Base-by-base conservation (phyloP, 2,329 filamentous ascomycete species). In the Albifimbria verrucaria region DNA sequence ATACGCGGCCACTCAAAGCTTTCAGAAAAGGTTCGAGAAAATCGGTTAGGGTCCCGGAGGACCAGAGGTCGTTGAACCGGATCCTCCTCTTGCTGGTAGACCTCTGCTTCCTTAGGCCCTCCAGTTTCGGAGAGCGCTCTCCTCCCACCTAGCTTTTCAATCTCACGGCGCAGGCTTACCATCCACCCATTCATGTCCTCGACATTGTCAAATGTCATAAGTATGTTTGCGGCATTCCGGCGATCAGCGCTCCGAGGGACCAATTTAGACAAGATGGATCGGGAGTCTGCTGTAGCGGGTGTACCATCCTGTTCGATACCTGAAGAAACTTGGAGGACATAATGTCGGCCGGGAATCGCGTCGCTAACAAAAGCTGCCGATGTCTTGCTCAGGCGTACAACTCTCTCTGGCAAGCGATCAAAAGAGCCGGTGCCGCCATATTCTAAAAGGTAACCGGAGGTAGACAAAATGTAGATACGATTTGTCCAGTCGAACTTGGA, bases 341-440 rank as follows among this genome's bases (percentile, higher is more conserved):
- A 92, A 62, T 92, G 89, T 55, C 83, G 84, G 6, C 90, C 90
- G 3, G 89, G 88, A 52, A 93, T 90, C 15, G 88, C 77, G 65
- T 94, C 90, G 59, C 85, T 91, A 2, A 87, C 90, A 67, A 91
- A 93, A 5, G 88, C 90, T 11, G 88, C 89, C 3, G 89, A 92
- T 47, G 88, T 81, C 57, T 83, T 85, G n/a, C 83, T 82, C 4
- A 94, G 73, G 48, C 86, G 84, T 53, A 93, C 73, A 28, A 89
- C 77, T 67, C 86, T 90, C 67, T 94, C 90, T 0, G 90, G 90
- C 11, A 86, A 68, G 22, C 89, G 79, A 60, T 92, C 86, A 61
- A 84, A 88, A 3, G 81, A 73, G 2, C 90, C 90, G 25, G 88
- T 82, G 10, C 82, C 84, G 4, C 86, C 69, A 66, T 93, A 94